Evolutionary conservation across 2,329 filamentous ascomycete genomes (phyloP), one percentile per base, ranked within the genome.

Genomic region (Chrysosporium keratinophilum): DNA sequence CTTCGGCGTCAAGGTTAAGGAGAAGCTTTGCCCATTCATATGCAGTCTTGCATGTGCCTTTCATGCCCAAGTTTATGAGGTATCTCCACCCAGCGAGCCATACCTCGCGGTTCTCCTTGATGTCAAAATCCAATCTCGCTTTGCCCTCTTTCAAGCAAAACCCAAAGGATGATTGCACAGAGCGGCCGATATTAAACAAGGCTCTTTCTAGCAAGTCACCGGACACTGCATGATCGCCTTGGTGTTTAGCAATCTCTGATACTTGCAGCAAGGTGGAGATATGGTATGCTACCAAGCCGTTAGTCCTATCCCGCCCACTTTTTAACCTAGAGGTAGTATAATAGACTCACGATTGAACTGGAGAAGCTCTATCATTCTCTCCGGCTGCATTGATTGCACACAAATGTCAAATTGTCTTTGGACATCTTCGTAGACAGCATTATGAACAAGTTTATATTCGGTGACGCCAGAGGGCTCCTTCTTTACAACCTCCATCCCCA

Each of bases 241-340:
- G 88, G 60, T 95, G 87, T 66, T 93, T 91, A 11, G 89, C 89
- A 48, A 97, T 86, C 66, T 88, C 88, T 57, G 88, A 94, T 28
- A 95, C 89, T 66, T 96, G 90, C 19, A 97, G 82, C n/a, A 97
- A 78, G 1, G 88, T 90, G 1, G 88, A 93, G 60, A 97, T 85
- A 66, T 97, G 90, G 67, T 96, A 97, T 2, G 91, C 78, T 80
- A 56, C 50, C 9, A 41, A 34, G 15, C 17, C 23, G 54, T 56
- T 20, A 39, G 33, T 14, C 3, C 7, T 7, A 43, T 47, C 7
- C 4, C 2, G 11, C 41, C 5, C 15, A 41, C 23, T 19, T 14
- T 31, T 40, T 17, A 53, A 28, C n/a, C 45, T 12, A 35, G 17
- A 33, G 5, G 5, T 12, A 41, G 23, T 44, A 42, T 12, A 5